Percentiles rank a stretch among this genome's conserved stretches.
Evolutionary conservation across 768 basidiomycete genomes (phyloP).

Genomic region (Tricholomella constricta): DNA sequence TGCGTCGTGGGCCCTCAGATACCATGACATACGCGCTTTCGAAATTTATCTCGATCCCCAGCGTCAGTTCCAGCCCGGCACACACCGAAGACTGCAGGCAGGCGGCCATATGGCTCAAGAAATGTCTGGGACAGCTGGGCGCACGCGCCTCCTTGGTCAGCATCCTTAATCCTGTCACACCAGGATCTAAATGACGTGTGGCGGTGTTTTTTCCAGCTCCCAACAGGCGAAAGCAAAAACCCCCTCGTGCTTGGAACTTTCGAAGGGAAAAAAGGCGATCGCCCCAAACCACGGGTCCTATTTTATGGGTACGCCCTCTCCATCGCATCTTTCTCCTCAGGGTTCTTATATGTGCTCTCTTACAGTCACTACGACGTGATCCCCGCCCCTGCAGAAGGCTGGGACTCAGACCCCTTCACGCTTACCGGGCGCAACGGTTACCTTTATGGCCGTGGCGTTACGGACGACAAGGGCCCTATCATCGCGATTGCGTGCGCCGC

Average conservation of each 20-base stretch:
- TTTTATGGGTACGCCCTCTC: slow-evolving; percentile 78
- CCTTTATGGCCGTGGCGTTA: slow-evolving; percentile 87
- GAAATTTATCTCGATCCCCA: slow-evolving; percentile 86
- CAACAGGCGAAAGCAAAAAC: slow-evolving; percentile 74
- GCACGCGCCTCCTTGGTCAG: slow-evolving; percentile 76
- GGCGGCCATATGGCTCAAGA: slow-evolving; percentile 90
- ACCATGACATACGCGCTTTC: slow-evolving; percentile 78
- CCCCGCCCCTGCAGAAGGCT: slow-evolving; percentile 68
- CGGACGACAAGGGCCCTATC: slow-evolving; percentile 96
- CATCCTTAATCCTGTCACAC: too few relatives aligned
- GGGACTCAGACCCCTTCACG: slow-evolving; percentile 84
- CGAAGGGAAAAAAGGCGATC: slow-evolving; percentile 60
- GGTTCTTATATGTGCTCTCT: neutral
- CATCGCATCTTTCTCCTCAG: neutral
- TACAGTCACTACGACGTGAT: slow-evolving; percentile 96
- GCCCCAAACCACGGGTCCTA: slow-evolving; percentile 70
- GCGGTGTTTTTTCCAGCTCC: slow-evolving; percentile 54
- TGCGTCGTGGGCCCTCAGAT: slow-evolving; percentile 41
- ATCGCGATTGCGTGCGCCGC: slow-evolving; percentile 90
- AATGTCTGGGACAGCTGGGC: slow-evolving; percentile 85
- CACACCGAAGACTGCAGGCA: slow-evolving; percentile 90
- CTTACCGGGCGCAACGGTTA: slow-evolving; percentile 86
- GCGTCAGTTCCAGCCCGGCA: slow-evolving; percentile 68
- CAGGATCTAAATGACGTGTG: too few relatives aligned
- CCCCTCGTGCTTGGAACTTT: slow-evolving; percentile 93